These are phyloP conservation scores for Zopfia rhizophila DNA, from an alignment of 2,329 filamentous ascomycete species.

Conservation along the genomic window DNA sequence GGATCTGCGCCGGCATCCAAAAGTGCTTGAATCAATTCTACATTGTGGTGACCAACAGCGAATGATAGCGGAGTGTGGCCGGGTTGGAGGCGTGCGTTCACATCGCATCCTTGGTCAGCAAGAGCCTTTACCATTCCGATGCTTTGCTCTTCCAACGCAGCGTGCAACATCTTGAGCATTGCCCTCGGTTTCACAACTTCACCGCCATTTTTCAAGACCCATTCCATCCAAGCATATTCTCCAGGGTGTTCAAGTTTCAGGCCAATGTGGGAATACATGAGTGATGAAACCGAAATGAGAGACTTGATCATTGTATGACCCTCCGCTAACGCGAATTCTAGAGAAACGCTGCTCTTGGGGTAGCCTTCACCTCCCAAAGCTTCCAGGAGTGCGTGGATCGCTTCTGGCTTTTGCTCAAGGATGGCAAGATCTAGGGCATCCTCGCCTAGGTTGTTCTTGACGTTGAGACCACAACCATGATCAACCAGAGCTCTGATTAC, in stretches of 20 bases:
- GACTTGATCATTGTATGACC: slow-evolving; percentile 18
- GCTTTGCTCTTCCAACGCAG: slow-evolving; percentile 22
- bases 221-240: slow-evolving; percentile 30
- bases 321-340: slow-evolving; percentile 30
- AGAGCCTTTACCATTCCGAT: slow-evolving; percentile 24
- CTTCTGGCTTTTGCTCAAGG: slow-evolving; percentile 15
- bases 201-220: slow-evolving; percentile 32
- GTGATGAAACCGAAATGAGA: slow-evolving; percentile 19
- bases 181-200: slow-evolving; percentile 25
- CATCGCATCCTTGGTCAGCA: slow-evolving; percentile 23
- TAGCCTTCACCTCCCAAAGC: slow-evolving; percentile 27
- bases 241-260: background rate
- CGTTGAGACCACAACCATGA: slow-evolving; percentile 20
- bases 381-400: slow-evolving; percentile 26
- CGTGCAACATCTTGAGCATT: slow-evolving; percentile 26
- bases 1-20: slow-evolving; percentile 29
- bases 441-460: slow-evolving; percentile 8
- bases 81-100: slow-evolving; percentile 21
- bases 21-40: slow-evolving; percentile 24
- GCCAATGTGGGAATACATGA: slow-evolving; percentile 25
- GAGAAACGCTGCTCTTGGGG: slow-evolving; percentile 27
- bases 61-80: slow-evolving; percentile 25
- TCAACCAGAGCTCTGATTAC: slow-evolving; percentile 25
- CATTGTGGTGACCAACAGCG: slow-evolving; percentile 20
- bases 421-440: slow-evolving; percentile 27